These are phyloP conservation scores for Fusarium begoniae DNA, from an alignment of 2,329 filamentous ascomycete species.

Conservation along the genomic window DNA sequence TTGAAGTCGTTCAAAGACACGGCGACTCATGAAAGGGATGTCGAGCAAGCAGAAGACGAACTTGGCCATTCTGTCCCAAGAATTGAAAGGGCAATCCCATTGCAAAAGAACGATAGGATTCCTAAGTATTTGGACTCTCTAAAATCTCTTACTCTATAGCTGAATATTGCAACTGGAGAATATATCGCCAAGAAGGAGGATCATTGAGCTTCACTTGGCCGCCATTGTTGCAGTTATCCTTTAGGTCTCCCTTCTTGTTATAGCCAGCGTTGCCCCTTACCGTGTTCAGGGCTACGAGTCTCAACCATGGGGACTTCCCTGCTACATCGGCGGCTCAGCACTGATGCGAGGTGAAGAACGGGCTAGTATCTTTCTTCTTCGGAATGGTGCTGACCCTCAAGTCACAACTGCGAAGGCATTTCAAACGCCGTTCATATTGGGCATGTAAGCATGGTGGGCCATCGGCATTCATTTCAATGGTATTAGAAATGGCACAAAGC, in stretches of 20 bases:
- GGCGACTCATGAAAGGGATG: not conserved
- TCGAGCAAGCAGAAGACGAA: not conserved
- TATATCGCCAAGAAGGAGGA: not conserved
- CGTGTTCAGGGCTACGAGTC: fast-evolving
- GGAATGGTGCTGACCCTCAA: not conserved
- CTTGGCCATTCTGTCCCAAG: not conserved
- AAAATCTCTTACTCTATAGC: not conserved
- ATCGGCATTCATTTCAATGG: not conserved
- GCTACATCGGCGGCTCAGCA: not conserved
- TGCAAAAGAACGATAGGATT: too few relatives aligned
- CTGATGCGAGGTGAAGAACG: not conserved
- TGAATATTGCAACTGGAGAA: not conserved
- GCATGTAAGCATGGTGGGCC: not conserved
- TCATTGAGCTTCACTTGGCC: not conserved
- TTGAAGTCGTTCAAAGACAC: not conserved
- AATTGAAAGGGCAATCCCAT: not conserved
- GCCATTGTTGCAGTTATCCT: not conserved
- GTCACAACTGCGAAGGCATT: too few relatives aligned
- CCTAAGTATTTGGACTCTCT: not conserved
- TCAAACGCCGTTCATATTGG: not conserved
- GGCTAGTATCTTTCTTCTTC: not conserved
- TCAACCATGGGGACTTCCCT: not conserved
- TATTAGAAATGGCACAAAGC: too few relatives aligned
- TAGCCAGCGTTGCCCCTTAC: not conserved
- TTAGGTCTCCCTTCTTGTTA: not conserved